Base-by-base conservation (phyloP, 2,329 filamentous ascomycete genomes). In the Aspergillus versicolor region DNA sequence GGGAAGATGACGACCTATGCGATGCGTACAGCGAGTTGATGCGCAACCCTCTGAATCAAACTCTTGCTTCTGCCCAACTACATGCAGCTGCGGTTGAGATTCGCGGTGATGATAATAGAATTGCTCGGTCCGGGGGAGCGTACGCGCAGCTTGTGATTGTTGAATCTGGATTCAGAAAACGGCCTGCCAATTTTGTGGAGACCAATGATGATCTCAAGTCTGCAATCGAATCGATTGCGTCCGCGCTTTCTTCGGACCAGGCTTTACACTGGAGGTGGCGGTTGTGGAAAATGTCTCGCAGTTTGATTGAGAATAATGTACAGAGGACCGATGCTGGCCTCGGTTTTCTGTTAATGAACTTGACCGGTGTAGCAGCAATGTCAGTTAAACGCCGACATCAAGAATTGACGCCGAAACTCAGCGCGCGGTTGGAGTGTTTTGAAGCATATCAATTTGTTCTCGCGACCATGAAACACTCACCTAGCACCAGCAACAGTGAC, bases 1-100 rank as follows among this genome's bases (percentile, higher is more conserved):
- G 77, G 77, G 77, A 79, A 61, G 75, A 79, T 55, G 75, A 79
- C 50, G 74, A 77, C 57, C 37, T 79, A 13, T 73, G 72, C 34
- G 66, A 71, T 24, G 64, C 62, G 37, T 78, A 73, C 63, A 65
- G 69, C 27, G 67, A 72, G 15, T 47, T 73, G 52, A 58, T 74
- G 56, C 68, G 65, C 24, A 72, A 61, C 22, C 68, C 70, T 7
- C 63, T 75, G 21, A 69, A 67, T 9, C 63, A 69, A 12, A 55
- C 63, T 4, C 66, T 67, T 54, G 57, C 72, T 42, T 61, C 62
- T 54, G 65, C 62, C 19, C 73, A 72, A 42, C 61, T 75, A 52
- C 70, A 66, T 49, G 65, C 63, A 22, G 69, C 72, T 38, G 65
- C 70, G 13, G 45, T 52, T 8, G 66, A 72, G 38, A 67, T 70